Conservation (phyloP, 202 grass and related monocot genomes). For the Dendrocalamus latiflorus region DNA sequence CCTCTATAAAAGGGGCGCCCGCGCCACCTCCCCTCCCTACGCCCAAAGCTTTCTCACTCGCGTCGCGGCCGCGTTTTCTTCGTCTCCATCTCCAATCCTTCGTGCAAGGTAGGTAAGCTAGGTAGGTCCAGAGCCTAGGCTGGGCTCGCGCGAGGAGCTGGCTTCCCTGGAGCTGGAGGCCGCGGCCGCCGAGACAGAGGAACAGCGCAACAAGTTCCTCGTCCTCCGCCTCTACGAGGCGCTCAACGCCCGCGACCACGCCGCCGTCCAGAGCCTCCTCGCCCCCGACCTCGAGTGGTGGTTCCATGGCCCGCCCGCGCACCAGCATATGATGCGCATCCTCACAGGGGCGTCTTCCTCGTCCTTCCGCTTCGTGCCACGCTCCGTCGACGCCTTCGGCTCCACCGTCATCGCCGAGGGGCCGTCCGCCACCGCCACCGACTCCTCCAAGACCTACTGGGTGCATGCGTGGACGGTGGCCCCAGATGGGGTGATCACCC, state of each 20-base stretch:
- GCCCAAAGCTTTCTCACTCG: no score
- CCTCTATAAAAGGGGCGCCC: no score
- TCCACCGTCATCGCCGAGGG: slow-evolving; percentile 67
- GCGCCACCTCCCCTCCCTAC: no score
- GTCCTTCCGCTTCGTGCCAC: slow-evolving; percentile 44
- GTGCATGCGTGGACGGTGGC: slow-evolving; percentile 90
- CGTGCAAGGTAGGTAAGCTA: no score
- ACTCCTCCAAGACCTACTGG: slow-evolving; percentile 38
- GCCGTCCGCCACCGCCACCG: neutral
- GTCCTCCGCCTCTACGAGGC: slow-evolving; percentile 81
- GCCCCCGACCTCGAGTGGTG: slow-evolving; percentile 91
- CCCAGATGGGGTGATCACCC: slow-evolving; percentile 72
- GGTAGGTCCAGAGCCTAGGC: no score
- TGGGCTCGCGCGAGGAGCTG: neutral
- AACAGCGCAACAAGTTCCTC: slow-evolving; percentile 54
- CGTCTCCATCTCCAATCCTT: no score
- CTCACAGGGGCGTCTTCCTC: slow-evolving; percentile 46
- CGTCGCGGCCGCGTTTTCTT: no score
- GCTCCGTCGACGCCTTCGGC: slow-evolving; percentile 51
- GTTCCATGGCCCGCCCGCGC: slow-evolving; percentile 88
- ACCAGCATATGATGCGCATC: slow-evolving; percentile 91
- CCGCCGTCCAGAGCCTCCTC: slow-evolving; percentile 52
- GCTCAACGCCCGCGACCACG: slow-evolving; percentile 53
- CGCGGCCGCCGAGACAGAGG: slow-evolving; percentile 36
- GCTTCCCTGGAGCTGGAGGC: slow-evolving; percentile 30